These are phyloP conservation scores for Trichocomaceae sp. DNA, from an alignment of 2,329 filamentous ascomycete genomes.

Conservation along the genomic window DNA sequence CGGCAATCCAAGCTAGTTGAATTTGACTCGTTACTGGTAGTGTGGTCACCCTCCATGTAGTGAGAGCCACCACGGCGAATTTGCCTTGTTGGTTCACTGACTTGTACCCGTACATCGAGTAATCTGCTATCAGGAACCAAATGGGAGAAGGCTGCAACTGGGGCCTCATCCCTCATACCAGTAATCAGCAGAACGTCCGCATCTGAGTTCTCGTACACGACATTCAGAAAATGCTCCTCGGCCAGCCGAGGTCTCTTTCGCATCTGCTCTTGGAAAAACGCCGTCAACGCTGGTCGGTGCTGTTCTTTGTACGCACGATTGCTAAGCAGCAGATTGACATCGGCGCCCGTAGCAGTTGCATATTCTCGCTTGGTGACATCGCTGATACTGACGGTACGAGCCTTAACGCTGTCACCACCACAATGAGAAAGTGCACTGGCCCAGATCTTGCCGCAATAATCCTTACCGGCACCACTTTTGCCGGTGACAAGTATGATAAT, in stretches of 20 bases:
- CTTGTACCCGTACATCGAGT: slow-evolving; percentile 48
- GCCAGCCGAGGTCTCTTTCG: slow-evolving; percentile 40
- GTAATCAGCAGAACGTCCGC: slow-evolving; percentile 56
- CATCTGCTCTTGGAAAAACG: slow-evolving; percentile 47
- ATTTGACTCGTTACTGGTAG: background rate
- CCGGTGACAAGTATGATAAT: slow-evolving; percentile 52
- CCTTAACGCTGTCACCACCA: slow-evolving; percentile 25
- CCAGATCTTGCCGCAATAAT: slow-evolving; percentile 54
- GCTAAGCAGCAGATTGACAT: slow-evolving; percentile 43
- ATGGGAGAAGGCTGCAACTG: slow-evolving; percentile 49
- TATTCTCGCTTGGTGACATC: slow-evolving; percentile 54
- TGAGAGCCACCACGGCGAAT: no score
- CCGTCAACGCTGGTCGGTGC: slow-evolving; percentile 48
- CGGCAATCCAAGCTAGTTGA: background rate
- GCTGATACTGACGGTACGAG: slow-evolving; percentile 50
- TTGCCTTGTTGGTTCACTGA: slow-evolving; percentile 31
- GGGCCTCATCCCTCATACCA: slow-evolving; percentile 57
- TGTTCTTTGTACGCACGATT: slow-evolving; percentile 58
- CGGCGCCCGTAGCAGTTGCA: slow-evolving; percentile 43
- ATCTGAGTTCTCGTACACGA: slow-evolving; percentile 38
- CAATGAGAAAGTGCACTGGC: slow-evolving; percentile 34
- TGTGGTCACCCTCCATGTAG: background rate
- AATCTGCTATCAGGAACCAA: slow-evolving; percentile 48
- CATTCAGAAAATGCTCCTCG: slow-evolving; percentile 46
- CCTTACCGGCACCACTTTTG: slow-evolving; percentile 52